These are phyloP conservation scores for Priceomyces castillae DNA, from an alignment of 805 yeast genomes.

Conservation along the genomic window DNA sequence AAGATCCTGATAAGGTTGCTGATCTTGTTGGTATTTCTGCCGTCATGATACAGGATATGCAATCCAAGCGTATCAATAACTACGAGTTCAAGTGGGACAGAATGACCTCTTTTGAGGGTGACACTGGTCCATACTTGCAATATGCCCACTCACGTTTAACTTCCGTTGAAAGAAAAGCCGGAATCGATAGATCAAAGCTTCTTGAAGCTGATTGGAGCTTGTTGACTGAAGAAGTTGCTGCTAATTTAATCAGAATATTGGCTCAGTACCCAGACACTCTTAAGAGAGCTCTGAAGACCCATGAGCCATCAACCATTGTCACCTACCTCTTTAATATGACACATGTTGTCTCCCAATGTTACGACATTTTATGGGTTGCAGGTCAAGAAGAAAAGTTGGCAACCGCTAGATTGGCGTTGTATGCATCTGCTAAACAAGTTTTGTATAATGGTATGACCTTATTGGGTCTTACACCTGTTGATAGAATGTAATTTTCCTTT, in stretches of 20 bases:
- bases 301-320: conserved; percentile 91
- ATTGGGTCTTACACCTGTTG: conserved; percentile 96
- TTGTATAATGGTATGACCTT: conserved; percentile 84
- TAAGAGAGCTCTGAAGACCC: conserved; percentile 75
- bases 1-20: conserved; percentile 91
- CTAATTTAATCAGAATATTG: conserved; percentile 67
- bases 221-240: conserved; percentile 70
- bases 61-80: conserved; percentile 92
- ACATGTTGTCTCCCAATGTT: conserved; percentile 94
- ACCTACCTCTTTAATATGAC: conserved; percentile 90
- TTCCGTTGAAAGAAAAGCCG: conserved; percentile 87
- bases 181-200: conserved; percentile 39
- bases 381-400: conserved; percentile 90
- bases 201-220: conserved; percentile 54
- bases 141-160: conserved; percentile 97
- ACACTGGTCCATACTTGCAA: conserved; percentile 97
- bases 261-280: conserved; percentile 91
- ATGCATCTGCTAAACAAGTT: conserved; percentile 85
- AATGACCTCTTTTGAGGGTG: conserved; percentile 98
- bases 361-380: conserved; percentile 93
- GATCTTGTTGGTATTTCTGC: conserved; percentile 96
- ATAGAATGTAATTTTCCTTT: conserved; percentile 73
- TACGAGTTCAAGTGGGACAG: conserved; percentile 97
- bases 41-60: conserved; percentile 99
- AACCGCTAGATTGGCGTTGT: conserved; percentile 86